A percentile compares a stretch with the other conserved stretches of the same genome.
Evolutionary conservation across 495 filamentous ascomycete genomes (phyloP).

Genomic region (Xylaria intraflava): DNA sequence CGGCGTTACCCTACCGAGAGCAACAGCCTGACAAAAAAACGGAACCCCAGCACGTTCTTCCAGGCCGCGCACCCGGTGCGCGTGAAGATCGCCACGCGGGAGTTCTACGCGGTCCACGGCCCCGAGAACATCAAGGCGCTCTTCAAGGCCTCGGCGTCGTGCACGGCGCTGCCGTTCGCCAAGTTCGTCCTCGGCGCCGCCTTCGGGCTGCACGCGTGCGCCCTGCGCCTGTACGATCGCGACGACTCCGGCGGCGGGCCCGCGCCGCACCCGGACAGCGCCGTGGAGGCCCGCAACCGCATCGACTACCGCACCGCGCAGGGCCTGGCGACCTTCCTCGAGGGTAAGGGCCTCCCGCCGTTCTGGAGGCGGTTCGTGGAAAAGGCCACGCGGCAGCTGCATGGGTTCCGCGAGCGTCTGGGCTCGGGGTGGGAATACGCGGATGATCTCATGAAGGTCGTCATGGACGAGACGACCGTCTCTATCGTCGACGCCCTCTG

Average conservation of each 20-base stretch:
- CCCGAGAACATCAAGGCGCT: slow-evolving; percentile 23
- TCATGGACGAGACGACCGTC: slow-evolving; percentile 18
- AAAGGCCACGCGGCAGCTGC: slow-evolving; percentile 14
- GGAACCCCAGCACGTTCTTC: slow-evolving; percentile 21
- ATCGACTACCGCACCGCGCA: slow-evolving; percentile 22
- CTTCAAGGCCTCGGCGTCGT: slow-evolving; percentile 18
- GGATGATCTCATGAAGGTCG: slow-evolving; percentile 21
- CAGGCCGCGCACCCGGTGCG: slow-evolving; percentile 13
- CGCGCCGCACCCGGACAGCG: slow-evolving; percentile 17
- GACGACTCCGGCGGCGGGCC: slow-evolving; percentile 21
- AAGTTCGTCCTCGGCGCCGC: slow-evolving; percentile 20
- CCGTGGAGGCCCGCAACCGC: slow-evolving; percentile 17
- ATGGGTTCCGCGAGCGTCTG: slow-evolving; percentile 8
- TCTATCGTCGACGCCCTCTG: slow-evolving; percentile 25
- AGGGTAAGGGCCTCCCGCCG: slow-evolving; percentile 16
- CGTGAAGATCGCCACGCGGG: slow-evolving; percentile 20
- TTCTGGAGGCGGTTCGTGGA: slow-evolving; percentile 18
- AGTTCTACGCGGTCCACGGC: slow-evolving; percentile 25
- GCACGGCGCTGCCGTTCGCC: slow-evolving; percentile 19
- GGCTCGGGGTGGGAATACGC: slow-evolving; percentile 13
- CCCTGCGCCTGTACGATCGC: slow-evolving; percentile 19
- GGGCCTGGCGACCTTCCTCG: slow-evolving; percentile 15
- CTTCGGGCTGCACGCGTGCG: slow-evolving; percentile 17
- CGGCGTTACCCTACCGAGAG: background rate
- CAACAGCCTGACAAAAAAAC: too few relatives aligned